A percentile compares a stretch with the other conserved stretches of the same genome.
phyloP scores from a whole-genome alignment of 768 basidiomycete species.

The Mycena rebaudengoi region DNA sequence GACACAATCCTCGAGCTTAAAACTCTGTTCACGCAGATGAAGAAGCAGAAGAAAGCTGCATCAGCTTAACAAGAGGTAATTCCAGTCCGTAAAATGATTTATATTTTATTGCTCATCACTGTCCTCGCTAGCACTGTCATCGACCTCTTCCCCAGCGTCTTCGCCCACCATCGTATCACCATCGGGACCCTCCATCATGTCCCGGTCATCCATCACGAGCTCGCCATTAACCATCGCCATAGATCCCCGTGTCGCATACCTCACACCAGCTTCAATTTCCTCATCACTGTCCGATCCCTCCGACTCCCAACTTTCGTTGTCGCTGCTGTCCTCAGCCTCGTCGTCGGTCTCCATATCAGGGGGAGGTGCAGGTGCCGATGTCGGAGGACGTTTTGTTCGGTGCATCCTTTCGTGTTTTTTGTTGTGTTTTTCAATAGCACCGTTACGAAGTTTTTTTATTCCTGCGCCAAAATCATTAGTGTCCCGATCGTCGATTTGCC shows the following conservation, averaged over 20 bases:
- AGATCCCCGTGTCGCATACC: neutral
- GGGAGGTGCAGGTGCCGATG: too few relatives aligned
- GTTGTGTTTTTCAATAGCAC: conserved; percentile 14
- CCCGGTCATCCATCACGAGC: neutral
- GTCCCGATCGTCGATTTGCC: conserved; percentile 1
- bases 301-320: too few relatives aligned
- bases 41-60: too few relatives aligned
- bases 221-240: neutral
- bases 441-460: conserved; percentile 13
- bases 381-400: too few relatives aligned
- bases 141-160: neutral
- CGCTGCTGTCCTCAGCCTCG: too few relatives aligned
- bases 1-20: neutral
- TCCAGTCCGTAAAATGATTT: neutral
- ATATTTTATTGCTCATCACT: neutral
- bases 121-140: neutral
- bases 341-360: too few relatives aligned
- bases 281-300: neutral
- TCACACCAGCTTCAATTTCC: too few relatives aligned
- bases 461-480: conserved; percentile 24
- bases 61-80: too few relatives aligned
- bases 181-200: neutral
- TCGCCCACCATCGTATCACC: neutral
- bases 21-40: neutral
- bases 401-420: neutral